Evolutionary conservation across 805 yeast species (phyloP), one percentile per base, ranked within the genome.

Genomic region (Jamesozyma hellenica): DNA sequence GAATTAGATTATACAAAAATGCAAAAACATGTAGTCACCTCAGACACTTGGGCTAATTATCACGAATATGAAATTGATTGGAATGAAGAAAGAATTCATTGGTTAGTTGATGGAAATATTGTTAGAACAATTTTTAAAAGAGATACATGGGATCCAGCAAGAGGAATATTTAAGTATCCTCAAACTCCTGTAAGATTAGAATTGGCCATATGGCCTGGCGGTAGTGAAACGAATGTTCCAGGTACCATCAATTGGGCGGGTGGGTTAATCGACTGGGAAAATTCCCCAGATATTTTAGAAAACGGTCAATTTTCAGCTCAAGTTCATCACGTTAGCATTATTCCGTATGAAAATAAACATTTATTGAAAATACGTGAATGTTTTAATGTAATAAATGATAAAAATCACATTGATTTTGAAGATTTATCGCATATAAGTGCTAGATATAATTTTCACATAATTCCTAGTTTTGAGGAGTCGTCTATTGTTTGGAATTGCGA

Each of bases 221-320:
- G 88, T 46, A 66, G 64, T 41, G 54, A 68, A 15, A 45, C 60
- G 19, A 72, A 69, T 52, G 73, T 71, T 25, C 57, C 63, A 9
- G 90, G 90, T 57, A 82, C 90, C 2, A 68, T 76, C 40, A 77
- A 69, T 41, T 88, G 90, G 90, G 86, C 95, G 15, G 96, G 96
- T 53, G 97, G 96, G 56, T 63, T 46, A 9, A 75, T 90, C 40
- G 72, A 85, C 65, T 90, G 96, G 96, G 66, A 81, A 13, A 53
- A 50, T 57, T 70, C 88, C 5, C 64, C 70, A 1, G 96, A 86
- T 60, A 75, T 87, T 39, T 46, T 70, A 42, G 64, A 79, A 42
- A 71, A 75, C 34, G 96, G 96, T 7, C 85, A 85, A 64, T 81
- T 75, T 65, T 79, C 74, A 52, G 79, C 83, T 8, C 68, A 70